Base-by-base conservation (phyloP, 1,284 basidiomycete species). In the Cutaneotrichosporon dermatis region DNA sequence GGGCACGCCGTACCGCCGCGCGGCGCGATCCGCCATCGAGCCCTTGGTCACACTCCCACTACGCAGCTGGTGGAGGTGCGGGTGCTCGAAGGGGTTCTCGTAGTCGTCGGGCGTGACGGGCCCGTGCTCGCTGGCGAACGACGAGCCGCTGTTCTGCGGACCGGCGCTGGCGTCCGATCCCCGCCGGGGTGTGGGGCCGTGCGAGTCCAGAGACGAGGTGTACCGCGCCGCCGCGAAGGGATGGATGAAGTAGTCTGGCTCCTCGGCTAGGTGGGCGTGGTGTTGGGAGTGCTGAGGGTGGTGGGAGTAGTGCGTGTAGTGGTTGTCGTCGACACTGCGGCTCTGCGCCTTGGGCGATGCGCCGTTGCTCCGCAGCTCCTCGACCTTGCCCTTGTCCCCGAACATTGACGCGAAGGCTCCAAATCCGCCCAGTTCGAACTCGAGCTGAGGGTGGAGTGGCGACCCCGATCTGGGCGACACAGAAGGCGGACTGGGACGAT, bases 51-150 rank as follows among this genome's bases (percentile, higher is more conserved):
- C 6, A 6, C 11, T 39, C 6, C 6, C 37, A n/a, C n/a, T n/a
- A n/a, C 35, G 34, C 16, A 34, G 36, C 35, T 3, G 37, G 13
- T 12, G 48, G n/a, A 45, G 15, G 16, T 16, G n/a, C 3, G 44
- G 50, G 9, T 16, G 42, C 7, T 54, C 58, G 86, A 89, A 71
- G 59, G 84, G 79, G 43, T 59, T 37, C 5, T 55, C 49, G n/a
- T 15, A 37, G 7, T 57, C 59, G n/a, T 61, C 59, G 12, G 59
- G 59, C 16, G 59, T 61, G 16, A 50, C 16, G 0, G 52, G 59
- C 7, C 55, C 59, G 4, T 51, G 45, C 11, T 57, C 59, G n/a
- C 52, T 54, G 39, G 41, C 46, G 4, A 35, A 50, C 6, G 50
- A 51, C 36, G 35, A 37, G 35, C 36, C 50, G 15, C 36, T 39